Evolutionary conservation across 805 yeast genomes (phyloP), one percentile per base, ranked within the genome.

Genomic region (Saccharomycopsis sp.): DNA sequence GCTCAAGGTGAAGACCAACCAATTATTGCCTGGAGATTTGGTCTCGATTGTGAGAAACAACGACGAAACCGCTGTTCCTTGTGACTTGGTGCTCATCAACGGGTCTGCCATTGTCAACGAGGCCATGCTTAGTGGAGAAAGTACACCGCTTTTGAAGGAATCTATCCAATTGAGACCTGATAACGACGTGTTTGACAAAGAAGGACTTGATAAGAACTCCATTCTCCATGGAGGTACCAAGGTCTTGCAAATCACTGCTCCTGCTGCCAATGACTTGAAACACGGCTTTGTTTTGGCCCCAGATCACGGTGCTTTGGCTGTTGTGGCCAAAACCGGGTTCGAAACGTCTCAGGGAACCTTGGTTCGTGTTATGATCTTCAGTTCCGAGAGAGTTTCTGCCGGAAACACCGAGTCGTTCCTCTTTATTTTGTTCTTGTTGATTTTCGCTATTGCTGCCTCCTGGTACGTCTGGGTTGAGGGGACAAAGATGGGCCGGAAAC

Each of bases 401-500:
- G 98, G 97, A 57, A 93, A 90, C 73, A 87, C 84, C 70, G 99
- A 94, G 75, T 94, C 98, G 0, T 83, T 94, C 68, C 86, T 87
- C 74, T 94, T 94, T 71, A 92, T 94, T 69, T 78, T 92, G 65
- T 94, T 94, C 75, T 78, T 94, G 71, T 81, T 94, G 65, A 77
- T 88, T 44, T 94, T 94, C 68, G 99, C 99, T 62, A 80, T 94
- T 69, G 89, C 91, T 66, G 99, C 99, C 35, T 86, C 96, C 20
- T 87, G 96, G 90, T 94, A 93, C 69, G 98, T 94, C 56, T 94
- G 99, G 99, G 86, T 88, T 61, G 97, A 93, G 75, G 99, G 99
- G 73, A 87, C 96, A 23, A 85, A 81, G 71, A 86, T 89, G 89
- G 98, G 97, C 68, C 87, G 99, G 75, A 83, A 89, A 66, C 96